Base-by-base conservation (phyloP, 441 rosid species). In the Cnidoscolus chayamansa region DNA sequence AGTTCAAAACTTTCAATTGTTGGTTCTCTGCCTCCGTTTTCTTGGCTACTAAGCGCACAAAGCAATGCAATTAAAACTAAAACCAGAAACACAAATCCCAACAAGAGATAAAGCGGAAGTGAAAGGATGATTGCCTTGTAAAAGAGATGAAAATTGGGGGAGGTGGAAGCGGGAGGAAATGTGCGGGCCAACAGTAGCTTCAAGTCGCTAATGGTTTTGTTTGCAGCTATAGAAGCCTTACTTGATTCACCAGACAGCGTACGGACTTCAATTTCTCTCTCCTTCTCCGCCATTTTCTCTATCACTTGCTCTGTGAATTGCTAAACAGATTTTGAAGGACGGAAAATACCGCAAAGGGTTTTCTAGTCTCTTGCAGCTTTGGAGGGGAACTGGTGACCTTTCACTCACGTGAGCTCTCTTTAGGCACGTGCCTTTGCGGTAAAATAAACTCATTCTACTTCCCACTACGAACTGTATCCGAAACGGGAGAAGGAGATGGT, bases 101-200 rank as follows among this genome's bases (percentile, higher is more conserved):
- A 16, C 31, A 50, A 61, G 7, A 51, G 53, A 50, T 59, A 45
- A 32, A 15, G 76, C 74, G 17, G 3, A 35, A 30, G 30, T 17
- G 61, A 43, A 12, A 67, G 65, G 45, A 20, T 57, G 65, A 71
- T 71, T 79, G 78, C 99, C 96, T 90, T 88, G 87, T 82, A 89
- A 77, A 74, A 92, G 67, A 94, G 83, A 71, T 90, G 92, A 82
- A 90, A 94, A 77, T 82, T 84, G 64, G 96, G 89, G 56, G 89
- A 87, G 53, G 84, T 73, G 8, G 86, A 82, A 65, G 94, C 90
- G 59, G 88, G 90, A 86, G 84, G 80, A 84, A 90, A 94, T 49
- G 70, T 78, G 72, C 70, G 80, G 59, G 78, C 82, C 82, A 92
- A 75, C 71, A 89, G 77, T 65, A 72, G 81, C 81, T 92, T 89